Conservation (phyloP, 176 grass and related monocot species). For the Aegilops sharonensis region DNA sequence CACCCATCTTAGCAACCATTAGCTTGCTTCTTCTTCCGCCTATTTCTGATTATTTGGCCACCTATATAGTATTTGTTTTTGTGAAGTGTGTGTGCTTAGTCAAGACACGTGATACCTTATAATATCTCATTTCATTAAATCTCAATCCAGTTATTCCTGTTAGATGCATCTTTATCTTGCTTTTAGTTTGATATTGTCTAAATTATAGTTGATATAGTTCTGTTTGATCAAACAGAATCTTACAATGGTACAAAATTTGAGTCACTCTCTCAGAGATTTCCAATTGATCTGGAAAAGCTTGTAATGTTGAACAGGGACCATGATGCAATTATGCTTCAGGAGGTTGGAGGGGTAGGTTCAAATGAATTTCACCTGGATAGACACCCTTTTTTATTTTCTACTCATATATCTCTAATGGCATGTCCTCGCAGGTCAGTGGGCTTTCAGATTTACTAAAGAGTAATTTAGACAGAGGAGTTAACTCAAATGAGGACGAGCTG, state of each 20-base stretch:
- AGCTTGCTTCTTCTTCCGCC: background rate
- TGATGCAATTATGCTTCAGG: conserved; percentile 4
- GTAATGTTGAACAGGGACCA: conserved; percentile 10
- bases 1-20: background rate
- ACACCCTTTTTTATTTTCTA: background rate
- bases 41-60: background rate
- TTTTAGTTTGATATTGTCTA: background rate
- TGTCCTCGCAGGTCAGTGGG: conserved; percentile 34
- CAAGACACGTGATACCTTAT: background rate
- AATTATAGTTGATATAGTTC: background rate
- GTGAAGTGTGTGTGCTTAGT: background rate
- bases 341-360: conserved; percentile 27
- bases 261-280: conserved; percentile 7
- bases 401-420: background rate
- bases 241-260: background rate
- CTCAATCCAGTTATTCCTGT: background rate
- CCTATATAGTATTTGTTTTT: background rate
- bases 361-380: background rate
- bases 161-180: background rate
- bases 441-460: conserved; percentile 45
- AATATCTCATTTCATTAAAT: background rate
- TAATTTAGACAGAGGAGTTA: conserved; percentile 39
- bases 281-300: conserved; percentile 30
- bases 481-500: conserved; percentile 32
- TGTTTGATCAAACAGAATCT: background rate